Base-by-base conservation (phyloP, 768 basidiomycete species). In the Naganishia antarctica region DNA sequence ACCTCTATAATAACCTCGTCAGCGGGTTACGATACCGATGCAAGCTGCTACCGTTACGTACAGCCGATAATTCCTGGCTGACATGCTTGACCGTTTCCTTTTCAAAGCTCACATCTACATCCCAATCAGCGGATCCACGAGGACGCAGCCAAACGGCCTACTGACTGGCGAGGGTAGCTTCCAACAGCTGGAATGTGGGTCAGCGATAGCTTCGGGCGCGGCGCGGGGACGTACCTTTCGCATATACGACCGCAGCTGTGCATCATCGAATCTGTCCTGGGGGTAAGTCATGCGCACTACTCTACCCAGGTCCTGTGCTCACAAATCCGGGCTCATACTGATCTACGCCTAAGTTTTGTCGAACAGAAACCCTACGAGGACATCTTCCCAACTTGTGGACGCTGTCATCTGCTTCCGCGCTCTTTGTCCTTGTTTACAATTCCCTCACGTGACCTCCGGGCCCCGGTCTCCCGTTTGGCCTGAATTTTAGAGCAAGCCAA, bases 61-160 rank as follows among this genome's bases (percentile, higher is more conserved):
- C 53, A 9, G 53, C 12, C 21, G 34, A 25, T 4, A 57, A 16
- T 26, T 57, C 31, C 15, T 57, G 53, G 37, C 31, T 57, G n/a
- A 26, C 37, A 18, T 57, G 31, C 18, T 57, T 57, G 23, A 57
- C 31, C 26, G 7, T 3, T 40, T 21, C 37, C 25, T 57, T 57
- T 57, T 57, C 53, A 16, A 41, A 57, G 11, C 34, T 40, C n/a
- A 57, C 31, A 40, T 57, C 53, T 57, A 57, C 32, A 50, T 7
- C 37, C 16, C 37, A 40, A 16, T 4, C 25, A 26, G 9, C 8
- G 18, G 28, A 29, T 51, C 31, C n/a, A n/a, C 25, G 15, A 8
- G 3, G 18, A 7, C 31, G 5, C n/a, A n/a, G n/a, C n/a, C n/a
- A n/a, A n/a, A 31, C n/a, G n/a, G 11, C 4, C 34, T 31, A 29